A percentile compares a stretch with the other conserved stretches of the same genome.
Evolutionary conservation across 2,329 filamentous ascomycete genomes (phyloP).

Genomic region (Venturia asperata): DNA sequence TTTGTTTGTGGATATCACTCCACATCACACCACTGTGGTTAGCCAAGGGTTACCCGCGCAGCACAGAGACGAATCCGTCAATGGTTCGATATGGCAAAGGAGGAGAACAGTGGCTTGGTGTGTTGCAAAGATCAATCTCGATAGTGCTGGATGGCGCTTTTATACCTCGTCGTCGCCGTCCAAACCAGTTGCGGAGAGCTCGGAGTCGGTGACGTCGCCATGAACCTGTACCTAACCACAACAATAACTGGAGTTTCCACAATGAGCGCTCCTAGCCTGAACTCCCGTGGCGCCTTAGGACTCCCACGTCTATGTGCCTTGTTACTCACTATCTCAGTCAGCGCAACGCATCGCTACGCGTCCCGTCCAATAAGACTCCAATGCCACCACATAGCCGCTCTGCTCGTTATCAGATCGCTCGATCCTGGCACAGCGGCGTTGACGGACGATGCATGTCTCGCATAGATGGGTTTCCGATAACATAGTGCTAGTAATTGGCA

Average conservation of each 20-base stretch:
- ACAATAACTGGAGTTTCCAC: too few species aligned
- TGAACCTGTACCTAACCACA: background rate
- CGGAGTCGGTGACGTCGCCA: background rate
- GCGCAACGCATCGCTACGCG: background rate
- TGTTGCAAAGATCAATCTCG: background rate
- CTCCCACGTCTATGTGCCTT: background rate
- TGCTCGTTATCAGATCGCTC: background rate
- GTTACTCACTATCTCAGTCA: background rate
- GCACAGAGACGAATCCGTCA: too few species aligned
- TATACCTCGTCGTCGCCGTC: background rate
- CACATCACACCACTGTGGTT: background rate
- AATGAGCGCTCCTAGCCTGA: background rate
- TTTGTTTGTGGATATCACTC: background rate
- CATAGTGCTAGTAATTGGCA: too few species aligned
- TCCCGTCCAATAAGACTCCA: background rate
- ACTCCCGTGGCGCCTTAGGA: background rate
- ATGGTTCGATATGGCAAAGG: background rate
- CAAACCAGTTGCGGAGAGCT: background rate
- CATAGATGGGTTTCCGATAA: background rate
- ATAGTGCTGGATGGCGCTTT: background rate
- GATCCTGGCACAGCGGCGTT: background rate
- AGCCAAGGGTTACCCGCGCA: background rate
- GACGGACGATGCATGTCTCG: background rate
- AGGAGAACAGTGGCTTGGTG: background rate
- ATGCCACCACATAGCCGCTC: background rate